Evolutionary conservation across 352 stramenopile genomes (phyloP), one percentile per base, ranked within the genome.

Genomic region (Phytophthora sp.): DNA sequence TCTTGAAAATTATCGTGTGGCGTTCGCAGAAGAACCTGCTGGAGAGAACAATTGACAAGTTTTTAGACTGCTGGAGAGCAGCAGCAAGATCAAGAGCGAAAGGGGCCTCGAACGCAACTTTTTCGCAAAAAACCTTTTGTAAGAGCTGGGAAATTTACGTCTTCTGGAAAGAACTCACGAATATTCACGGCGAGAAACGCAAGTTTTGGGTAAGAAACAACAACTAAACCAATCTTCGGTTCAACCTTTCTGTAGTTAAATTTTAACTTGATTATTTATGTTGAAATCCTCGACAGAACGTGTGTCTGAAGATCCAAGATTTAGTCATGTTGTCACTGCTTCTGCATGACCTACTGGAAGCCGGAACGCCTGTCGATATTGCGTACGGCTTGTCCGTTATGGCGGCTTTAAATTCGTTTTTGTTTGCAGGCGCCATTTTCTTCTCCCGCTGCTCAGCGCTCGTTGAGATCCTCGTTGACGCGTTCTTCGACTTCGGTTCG

Each of bases 151-250:
- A 42, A 12, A 7, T 47, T 11, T 62, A 63, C 26, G 20, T 35
- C 2, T 7, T 44, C 1, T 80, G 73, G 63, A 66, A 15, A 11
- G 46, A 57, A 1, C 26, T 71, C 15, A 73, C 60, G 24, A 27
- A 44, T 3, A 76, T 76, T 27, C 31, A 74, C 3, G 69, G 72
- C 2, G 56, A 54, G 20, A 33, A 80, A 13, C 72, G 72, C 41
- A 80, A 80, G 30, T 66, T 57, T 18, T 80, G 69, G 73, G 64
- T 77, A 53, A 21, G 67, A n/a, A n/a, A n/a, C n/a, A n/a, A n/a
- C n/a, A n/a, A n/a, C n/a, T n/a, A n/a, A n/a, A n/a, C n/a, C n/a
- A n/a, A n/a, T n/a, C n/a, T n/a, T n/a, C n/a, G n/a, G n/a, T n/a
- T n/a, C n/a, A n/a, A n/a, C n/a, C n/a, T n/a, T n/a, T n/a, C n/a